These are phyloP conservation scores for Chrysanthemum lavandulifolium DNA, from an alignment of 129 eudicot species.

Conservation along the genomic window DNA sequence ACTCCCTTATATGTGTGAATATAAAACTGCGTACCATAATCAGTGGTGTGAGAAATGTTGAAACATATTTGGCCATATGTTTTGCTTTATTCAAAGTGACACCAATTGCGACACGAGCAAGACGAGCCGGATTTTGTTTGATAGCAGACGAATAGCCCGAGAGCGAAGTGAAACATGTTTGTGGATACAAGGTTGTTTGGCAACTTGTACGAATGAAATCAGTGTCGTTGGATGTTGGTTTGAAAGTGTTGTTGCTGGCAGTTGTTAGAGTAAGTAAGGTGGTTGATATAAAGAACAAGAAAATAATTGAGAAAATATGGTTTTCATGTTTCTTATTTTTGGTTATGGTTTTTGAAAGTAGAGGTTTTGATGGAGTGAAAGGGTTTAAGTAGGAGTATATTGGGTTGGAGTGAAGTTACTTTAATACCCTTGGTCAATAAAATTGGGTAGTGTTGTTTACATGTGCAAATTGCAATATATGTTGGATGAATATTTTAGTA, in stretches of 20 bases:
- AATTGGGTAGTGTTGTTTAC: not conserved
- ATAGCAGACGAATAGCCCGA: slow-evolving; percentile 55
- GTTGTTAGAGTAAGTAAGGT: slow-evolving; percentile 18
- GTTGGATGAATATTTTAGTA: too few species aligned
- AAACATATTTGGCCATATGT: slow-evolving; percentile 42
- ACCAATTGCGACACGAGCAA: slow-evolving; percentile 70
- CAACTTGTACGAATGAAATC: slow-evolving; percentile 78
- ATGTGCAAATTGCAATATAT: not conserved
- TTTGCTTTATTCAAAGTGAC: slow-evolving; percentile 57
- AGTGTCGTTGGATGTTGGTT: slow-evolving; percentile 33
- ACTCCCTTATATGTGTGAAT: not conserved
- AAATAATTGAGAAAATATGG: slow-evolving; percentile 1
- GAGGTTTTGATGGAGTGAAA: slow-evolving; percentile 1
- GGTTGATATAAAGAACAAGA: slow-evolving; percentile 28
- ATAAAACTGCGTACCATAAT: slow-evolving; percentile 26
- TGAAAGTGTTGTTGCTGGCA: slow-evolving; percentile 22
- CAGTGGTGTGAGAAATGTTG: slow-evolving; percentile 50
- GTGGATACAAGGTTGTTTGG: slow-evolving; percentile 70
- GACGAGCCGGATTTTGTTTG: slow-evolving; percentile 59
- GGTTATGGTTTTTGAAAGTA: not conserved
- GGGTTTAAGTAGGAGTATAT: slow-evolving; percentile 28
- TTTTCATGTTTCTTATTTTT: slow-evolving; percentile 27
- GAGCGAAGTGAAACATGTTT: slow-evolving; percentile 65
- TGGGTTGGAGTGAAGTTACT: slow-evolving; percentile 3
- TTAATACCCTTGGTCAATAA: not conserved